Base-by-base conservation (phyloP, 2,329 filamentous ascomycete genomes). In the Diplodia corticola region DNA sequence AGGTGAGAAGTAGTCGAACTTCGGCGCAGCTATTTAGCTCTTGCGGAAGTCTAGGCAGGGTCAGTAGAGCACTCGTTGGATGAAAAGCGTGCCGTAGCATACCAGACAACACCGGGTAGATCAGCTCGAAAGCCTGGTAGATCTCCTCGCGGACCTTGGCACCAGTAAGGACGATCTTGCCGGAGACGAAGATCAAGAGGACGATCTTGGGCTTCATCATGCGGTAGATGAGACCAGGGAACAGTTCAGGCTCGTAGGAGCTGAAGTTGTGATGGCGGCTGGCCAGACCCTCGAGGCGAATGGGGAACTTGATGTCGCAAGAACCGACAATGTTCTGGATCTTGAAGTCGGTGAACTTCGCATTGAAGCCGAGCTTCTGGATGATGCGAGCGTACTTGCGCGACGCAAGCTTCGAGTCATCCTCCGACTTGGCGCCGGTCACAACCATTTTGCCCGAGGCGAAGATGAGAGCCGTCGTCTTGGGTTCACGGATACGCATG, bases 151-250 rank as follows among this genome's bases (percentile, higher is more conserved):
- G 91, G 70, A 98, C 93, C 79, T 99, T 98, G 71, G 95, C 95
- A 76, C 95, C 95, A 49, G 95, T 98, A 77, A 98, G 86, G 75
- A 98, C 95, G 69, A 98, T 98, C 86, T 98, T 98, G 76, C 94
- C 95, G 75, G 91, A 95, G 75, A 98, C 94, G 83, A 98, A 98
- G 80, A 99, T 97, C 76, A 98, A 84, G 28, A 98, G 88, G 64
- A 98, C 94, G 72, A 98, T 97, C 88, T 98, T 98, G 22, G 95
- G 95, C 85, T 98, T 98, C 85, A 98, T 97, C 95, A 99, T 99
- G 79, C 95, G 93, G 83, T 99, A 99, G 82, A 99, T 99, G 63
- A 99, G 89, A 88, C 95, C 95, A 75, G 95, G 95, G 87, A 98
- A 99, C 79, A 99, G 81, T 78, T 99, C 95, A 71, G 95, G 95